phyloP scores from a whole-genome alignment of 2,329 filamentous ascomycete genomes.

The Dendryphion nanum region DNA sequence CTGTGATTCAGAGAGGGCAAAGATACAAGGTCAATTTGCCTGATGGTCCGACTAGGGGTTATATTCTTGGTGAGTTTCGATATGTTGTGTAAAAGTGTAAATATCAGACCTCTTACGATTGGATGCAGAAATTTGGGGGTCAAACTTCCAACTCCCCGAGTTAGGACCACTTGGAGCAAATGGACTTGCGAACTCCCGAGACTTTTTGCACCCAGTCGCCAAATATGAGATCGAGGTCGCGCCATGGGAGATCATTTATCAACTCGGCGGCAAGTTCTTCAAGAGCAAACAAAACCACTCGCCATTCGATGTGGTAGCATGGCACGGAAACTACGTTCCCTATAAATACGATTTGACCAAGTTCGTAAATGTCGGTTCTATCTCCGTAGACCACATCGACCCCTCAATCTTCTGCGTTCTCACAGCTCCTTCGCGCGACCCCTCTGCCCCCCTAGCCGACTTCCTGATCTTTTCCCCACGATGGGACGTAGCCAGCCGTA shows the following conservation, averaged over 20 bases:
- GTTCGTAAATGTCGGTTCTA: conserved; percentile 71
- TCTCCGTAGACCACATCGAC: conserved; percentile 75
- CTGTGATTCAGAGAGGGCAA: conserved; percentile 71
- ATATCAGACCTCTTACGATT: no score
- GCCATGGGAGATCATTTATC: conserved; percentile 49
- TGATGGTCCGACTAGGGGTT: conserved; percentile 64
- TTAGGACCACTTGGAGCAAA: conserved; percentile 41
- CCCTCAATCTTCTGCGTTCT: conserved; percentile 73
- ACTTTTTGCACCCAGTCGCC: conserved; percentile 73
- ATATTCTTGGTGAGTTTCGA: conserved; percentile 64
- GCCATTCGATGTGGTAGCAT: conserved; percentile 76
- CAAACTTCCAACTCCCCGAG: conserved; percentile 39
- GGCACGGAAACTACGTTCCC: conserved; percentile 74
- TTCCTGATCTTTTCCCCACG: conserved; percentile 66
- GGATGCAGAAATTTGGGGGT: conserved; percentile 38
- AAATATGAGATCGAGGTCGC: conserved; percentile 54
- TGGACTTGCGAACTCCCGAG: conserved; percentile 45
- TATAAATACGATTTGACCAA: conserved; percentile 80
- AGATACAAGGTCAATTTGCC: conserved; percentile 70
- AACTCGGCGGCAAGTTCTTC: conserved; percentile 65
- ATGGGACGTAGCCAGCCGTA: conserved; percentile 59
- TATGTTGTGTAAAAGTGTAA: no score
- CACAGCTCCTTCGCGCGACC: conserved; percentile 56
- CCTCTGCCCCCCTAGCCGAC: conserved; percentile 63
- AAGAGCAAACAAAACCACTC: conserved; percentile 65